phyloP scores from a whole-genome alignment of 805 yeast genomes.

The Lachancea fermentati region DNA sequence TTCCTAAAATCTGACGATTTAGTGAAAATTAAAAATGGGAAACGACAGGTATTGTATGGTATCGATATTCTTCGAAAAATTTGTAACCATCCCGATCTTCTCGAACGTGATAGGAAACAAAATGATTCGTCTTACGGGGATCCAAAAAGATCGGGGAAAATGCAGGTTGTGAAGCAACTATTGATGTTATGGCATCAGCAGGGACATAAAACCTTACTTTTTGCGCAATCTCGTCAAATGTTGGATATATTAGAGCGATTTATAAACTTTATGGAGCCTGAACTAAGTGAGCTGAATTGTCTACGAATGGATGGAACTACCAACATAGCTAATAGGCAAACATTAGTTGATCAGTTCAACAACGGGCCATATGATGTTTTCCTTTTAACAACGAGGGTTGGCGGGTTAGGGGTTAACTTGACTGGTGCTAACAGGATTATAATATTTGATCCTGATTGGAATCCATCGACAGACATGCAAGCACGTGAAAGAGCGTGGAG shows the following conservation, averaged over 20 bases:
- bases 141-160: constrained; percentile 70
- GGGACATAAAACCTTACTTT: constrained; percentile 74
- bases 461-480: constrained; percentile 94
- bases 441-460: constrained; percentile 97
- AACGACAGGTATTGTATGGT: constrained; percentile 77
- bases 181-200: constrained; percentile 71
- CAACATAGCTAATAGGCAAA: constrained; percentile 68
- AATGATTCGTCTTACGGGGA: constrained; percentile 42
- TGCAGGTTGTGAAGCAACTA: constrained; percentile 79
- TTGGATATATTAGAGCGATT: constrained; percentile 76
- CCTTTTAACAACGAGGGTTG: constrained; percentile 87
- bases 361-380: constrained; percentile 57
- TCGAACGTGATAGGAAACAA: constrained; percentile 37
- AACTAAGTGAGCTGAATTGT: constrained; percentile 39
- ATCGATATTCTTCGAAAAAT: constrained; percentile 86
- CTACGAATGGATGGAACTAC: constrained; percentile 95
- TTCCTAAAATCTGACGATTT: constrained; percentile 76
- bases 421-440: constrained; percentile 95
- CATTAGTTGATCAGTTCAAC: constrained; percentile 77
- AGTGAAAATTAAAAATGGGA: constrained; percentile 64
- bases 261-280: constrained; percentile 37
- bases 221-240: constrained; percentile 94
- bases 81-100: constrained; percentile 93
- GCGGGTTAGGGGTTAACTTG: constrained; percentile 89
- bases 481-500: constrained; percentile 98